These are phyloP conservation scores for Cubamyces sp. DNA, from an alignment of 768 basidiomycete species.

Conservation along the genomic window DNA sequence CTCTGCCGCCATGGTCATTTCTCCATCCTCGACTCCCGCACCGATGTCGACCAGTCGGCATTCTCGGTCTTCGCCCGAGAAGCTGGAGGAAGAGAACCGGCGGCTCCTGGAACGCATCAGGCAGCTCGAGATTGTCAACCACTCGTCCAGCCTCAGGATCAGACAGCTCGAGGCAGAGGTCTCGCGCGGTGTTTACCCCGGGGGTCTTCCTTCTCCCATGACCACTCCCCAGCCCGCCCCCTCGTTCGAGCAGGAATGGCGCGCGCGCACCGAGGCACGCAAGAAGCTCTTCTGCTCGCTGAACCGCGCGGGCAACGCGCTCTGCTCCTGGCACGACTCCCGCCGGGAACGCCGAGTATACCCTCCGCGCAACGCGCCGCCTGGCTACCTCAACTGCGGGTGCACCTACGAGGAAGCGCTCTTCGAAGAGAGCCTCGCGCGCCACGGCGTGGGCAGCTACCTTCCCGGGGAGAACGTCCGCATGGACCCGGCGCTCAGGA, in stretches of 20 bases:
- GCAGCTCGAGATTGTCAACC: conserved; percentile 66
- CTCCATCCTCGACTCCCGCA: conserved; percentile 29
- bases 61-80: conserved; percentile 31
- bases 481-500: conserved; percentile 87
- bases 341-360: conserved; percentile 77
- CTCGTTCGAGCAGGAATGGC: conserved; percentile 67
- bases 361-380: conserved; percentile 81
- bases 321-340: conserved; percentile 91
- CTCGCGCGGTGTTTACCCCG: conserved; percentile 32
- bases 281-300: conserved; percentile 74
- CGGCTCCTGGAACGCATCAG: conserved; percentile 59
- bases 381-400: conserved; percentile 81
- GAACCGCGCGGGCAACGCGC: conserved; percentile 86
- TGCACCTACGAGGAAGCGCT: conserved; percentile 85
- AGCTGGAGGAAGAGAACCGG: conserved; percentile 53
- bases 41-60: conserved; percentile 28
- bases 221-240: conserved; percentile 45
- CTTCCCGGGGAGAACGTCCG: conserved; percentile 83
- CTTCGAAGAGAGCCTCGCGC: conserved; percentile 82
- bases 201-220: conserved; percentile 38
- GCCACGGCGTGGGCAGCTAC: conserved; percentile 81
- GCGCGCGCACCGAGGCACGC: conserved; percentile 73
- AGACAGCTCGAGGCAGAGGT: conserved; percentile 52
- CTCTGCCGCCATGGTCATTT: conserved; percentile 34
- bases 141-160: conserved; percentile 51